A percentile compares a stretch with the other conserved stretches of the same genome.
Evolutionary conservation across 805 yeast species (phyloP).

Genomic region (Metschnikowia borealis): DNA sequence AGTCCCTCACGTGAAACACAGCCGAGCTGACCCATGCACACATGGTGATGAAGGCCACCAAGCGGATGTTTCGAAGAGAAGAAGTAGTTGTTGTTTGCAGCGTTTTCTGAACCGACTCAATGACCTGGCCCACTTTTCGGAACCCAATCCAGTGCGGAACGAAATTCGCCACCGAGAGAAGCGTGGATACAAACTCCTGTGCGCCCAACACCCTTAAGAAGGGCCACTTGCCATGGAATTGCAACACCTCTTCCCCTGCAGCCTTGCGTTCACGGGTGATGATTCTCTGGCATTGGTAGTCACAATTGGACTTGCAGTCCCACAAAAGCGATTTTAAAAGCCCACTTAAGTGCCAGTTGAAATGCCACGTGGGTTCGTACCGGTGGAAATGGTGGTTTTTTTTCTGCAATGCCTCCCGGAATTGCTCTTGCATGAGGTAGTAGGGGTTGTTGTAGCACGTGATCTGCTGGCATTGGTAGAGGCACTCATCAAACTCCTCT

Average conservation of each 20-base stretch:
- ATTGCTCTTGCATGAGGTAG: conserved; percentile 24
- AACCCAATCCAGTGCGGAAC: conserved; percentile 24
- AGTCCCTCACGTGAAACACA: conserved; percentile 84
- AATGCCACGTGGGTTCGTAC: conserved; percentile 32
- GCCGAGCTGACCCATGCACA: conserved; percentile 86
- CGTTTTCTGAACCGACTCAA: background rate
- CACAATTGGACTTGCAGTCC: conserved; percentile 61
- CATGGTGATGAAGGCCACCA: conserved; percentile 56
- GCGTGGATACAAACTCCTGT: conserved; percentile 78
- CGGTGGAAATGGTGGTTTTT: conserved; percentile 19
- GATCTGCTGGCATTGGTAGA: conserved; percentile 44
- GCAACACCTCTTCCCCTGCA: conserved; percentile 55
- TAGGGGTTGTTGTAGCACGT: conserved; percentile 30
- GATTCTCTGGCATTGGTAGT: conserved; percentile 84
- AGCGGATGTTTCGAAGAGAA: conserved; percentile 27
- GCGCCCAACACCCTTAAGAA: conserved; percentile 70
- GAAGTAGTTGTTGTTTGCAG: background rate
- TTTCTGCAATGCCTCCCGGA: conserved; percentile 15
- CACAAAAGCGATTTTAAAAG: conserved; percentile 43
- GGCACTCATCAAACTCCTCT: conserved; percentile 53
- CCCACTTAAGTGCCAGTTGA: conserved; percentile 39
- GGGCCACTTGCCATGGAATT: conserved; percentile 99
- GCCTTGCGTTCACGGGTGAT: conserved; percentile 54
- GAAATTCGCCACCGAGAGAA: conserved; percentile 61
- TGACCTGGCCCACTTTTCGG: conserved; percentile 6